These are phyloP conservation scores for Phytopythium sindhum DNA, from an alignment of 352 stramenopile genomes.

Conservation along the genomic window DNA sequence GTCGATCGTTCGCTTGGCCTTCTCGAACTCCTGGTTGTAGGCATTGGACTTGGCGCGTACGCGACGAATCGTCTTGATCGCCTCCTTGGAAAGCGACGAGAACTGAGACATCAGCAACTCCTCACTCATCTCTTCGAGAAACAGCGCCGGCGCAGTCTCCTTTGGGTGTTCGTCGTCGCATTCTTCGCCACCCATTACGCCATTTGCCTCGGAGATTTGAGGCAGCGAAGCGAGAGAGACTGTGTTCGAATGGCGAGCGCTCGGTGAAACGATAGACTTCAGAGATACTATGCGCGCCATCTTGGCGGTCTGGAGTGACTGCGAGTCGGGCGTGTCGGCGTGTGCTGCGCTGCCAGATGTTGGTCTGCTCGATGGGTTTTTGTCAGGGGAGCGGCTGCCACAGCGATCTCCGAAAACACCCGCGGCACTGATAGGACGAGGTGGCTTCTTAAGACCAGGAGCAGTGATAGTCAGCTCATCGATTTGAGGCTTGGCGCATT, in stretches of 20 bases:
- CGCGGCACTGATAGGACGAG: slow-evolving; percentile 34
- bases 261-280: slow-evolving; percentile 1
- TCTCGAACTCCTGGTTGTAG: slow-evolving; percentile 55
- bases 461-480: not conserved
- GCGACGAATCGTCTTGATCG: slow-evolving; percentile 54
- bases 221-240: slow-evolving; percentile 18
- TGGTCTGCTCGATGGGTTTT: not conserved
- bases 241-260: slow-evolving; percentile 13
- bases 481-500: slow-evolving; percentile 3
- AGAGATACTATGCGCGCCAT: not conserved
- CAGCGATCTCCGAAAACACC: slow-evolving; percentile 14
- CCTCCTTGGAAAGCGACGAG: slow-evolving; percentile 37
- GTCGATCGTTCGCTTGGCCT: slow-evolving; percentile 41
- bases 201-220: slow-evolving; percentile 24
- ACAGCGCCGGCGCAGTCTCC: slow-evolving; percentile 12
- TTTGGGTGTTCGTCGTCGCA: slow-evolving; percentile 5
- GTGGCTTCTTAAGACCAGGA: not conserved
- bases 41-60: slow-evolving; percentile 60
- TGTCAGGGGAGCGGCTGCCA: not conserved
- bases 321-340: not conserved
- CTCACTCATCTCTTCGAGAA: slow-evolving; percentile 60
- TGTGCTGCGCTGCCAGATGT: not conserved
- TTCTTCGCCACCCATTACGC: not conserved
- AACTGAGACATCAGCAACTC: slow-evolving; percentile 46
- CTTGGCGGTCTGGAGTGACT: not conserved